phyloP scores from a whole-genome alignment of 148 eudicot genomes.

The Vaccinium vitisidaea region DNA sequence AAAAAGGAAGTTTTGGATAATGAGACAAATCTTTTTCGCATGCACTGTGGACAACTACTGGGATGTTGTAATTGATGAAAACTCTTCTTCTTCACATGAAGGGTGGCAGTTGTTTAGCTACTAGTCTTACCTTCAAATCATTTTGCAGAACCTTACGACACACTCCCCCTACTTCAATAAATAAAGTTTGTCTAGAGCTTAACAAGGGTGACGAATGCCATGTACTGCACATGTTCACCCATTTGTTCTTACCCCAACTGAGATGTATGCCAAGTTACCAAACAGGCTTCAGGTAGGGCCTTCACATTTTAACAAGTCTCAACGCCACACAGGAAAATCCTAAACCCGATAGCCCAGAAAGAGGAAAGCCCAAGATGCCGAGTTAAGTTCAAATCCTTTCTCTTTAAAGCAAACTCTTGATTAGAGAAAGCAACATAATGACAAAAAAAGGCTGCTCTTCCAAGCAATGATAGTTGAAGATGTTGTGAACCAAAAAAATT shows the following conservation, averaged over 20 bases:
- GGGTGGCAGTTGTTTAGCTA: background rate
- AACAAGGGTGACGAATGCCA: background rate
- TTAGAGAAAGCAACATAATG: background rate
- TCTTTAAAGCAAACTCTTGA: background rate
- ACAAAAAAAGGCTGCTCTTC: no score
- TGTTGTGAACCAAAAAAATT: no score
- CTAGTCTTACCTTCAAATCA: background rate
- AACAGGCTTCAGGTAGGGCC: background rate
- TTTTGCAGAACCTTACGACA: background rate
- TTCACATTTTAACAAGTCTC: background rate
- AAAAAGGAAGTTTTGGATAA: no score
- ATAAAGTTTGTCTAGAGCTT: background rate
- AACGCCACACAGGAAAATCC: background rate
- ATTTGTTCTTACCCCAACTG: background rate
- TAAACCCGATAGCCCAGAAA: background rate
- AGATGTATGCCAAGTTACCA: background rate
- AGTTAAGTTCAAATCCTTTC: background rate
- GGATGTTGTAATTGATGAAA: no score
- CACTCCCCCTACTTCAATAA: background rate
- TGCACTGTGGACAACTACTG: no score
- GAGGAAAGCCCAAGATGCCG: background rate
- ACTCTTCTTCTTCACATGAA: background rate
- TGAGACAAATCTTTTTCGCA: no score
- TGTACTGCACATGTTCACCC: background rate
- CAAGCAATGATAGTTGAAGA: no score